Conservation (phyloP, 768 basidiomycete genomes). For the Arthromyces matolae region DNA sequence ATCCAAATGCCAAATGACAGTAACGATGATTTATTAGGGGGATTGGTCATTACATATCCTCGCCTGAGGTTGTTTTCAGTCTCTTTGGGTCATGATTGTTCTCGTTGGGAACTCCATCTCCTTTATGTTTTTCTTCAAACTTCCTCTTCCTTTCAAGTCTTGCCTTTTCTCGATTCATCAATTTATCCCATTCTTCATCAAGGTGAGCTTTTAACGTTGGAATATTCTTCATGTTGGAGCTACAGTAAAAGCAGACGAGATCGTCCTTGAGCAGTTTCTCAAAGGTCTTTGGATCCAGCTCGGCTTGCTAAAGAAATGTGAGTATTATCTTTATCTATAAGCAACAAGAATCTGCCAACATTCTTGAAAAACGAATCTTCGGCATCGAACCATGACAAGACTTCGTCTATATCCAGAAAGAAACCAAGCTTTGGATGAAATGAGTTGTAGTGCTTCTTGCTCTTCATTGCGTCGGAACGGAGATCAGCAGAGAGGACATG, state of each 20-base stretch:
- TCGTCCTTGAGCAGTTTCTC: constrained; percentile 65
- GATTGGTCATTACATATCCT: background rate
- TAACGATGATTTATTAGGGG: no score
- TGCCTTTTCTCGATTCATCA: constrained; percentile 38
- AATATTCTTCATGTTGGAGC: constrained; percentile 60
- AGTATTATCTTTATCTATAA: no score
- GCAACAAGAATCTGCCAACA: no score
- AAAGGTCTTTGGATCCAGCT: constrained; percentile 48
- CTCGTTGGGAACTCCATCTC: constrained; percentile 3
- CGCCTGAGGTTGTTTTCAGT: background rate
- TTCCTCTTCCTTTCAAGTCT: constrained; percentile 41
- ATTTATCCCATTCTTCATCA: constrained; percentile 65
- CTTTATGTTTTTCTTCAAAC: constrained; percentile 22
- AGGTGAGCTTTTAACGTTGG: constrained; percentile 74
- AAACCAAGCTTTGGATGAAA: constrained; percentile 84
- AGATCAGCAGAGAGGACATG: constrained; percentile 85
- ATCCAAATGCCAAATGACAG: no score
- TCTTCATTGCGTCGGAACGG: constrained; percentile 65
- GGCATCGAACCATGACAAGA: constrained; percentile 79
- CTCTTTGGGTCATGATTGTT: constrained; percentile 12
- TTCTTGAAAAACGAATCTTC: constrained; percentile 49
- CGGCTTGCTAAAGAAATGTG: constrained; percentile 42
- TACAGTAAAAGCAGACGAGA: constrained; percentile 71
- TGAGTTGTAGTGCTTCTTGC: constrained; percentile 89
- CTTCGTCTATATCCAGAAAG: constrained; percentile 73